Base-by-base conservation (phyloP, 23 red algal genomes). In the Gracilaria domingensis region DNA sequence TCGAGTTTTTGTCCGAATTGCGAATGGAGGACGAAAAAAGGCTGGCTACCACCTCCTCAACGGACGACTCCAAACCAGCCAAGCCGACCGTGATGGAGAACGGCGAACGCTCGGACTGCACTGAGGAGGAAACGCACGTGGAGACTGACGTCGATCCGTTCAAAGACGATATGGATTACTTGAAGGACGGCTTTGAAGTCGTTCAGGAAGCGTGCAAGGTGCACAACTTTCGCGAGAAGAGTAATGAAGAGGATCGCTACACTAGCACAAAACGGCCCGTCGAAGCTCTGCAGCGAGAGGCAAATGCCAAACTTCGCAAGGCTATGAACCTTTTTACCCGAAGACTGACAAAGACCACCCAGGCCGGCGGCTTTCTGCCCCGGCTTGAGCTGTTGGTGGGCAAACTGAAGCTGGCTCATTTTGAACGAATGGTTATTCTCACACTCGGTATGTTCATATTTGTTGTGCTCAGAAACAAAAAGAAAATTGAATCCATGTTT, bases 391-490 rank as follows among this genome's bases (percentile, higher is more conserved):
- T 92, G 21, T 37, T 92, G 69, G 89, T 92, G 4, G 75, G 80
- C 47, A 92, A 92, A 49, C 80, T 92, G 29, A 84, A 92, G 48
- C 44, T 92, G 48, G 89, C 62, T 0, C 80, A 92, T 64, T 92
- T 92, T 76, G 89, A 92, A 49, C 78, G 89, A 44, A 84, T 92
- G 79, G 89, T 92, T 60, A 92, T 92, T 76, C 66, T 92, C 64
- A 92, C 89, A n/a, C 80, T 92, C 20, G 87, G 87, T 90, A 90
- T 39, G 87, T 66, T 90, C n/a, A 13, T 49, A 23, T 76, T 72
- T 25, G 25, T n/a, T 88, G 24, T 76, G 53, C 78, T 47, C 1
- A 20, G 18, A 42, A 48, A 76, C 20, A 5, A 11, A 18, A 20
- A 29, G 2, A 12, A 74, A 30, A 20, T 12, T 6, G 39, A 44